Evolutionary conservation across 371 early-diverging fungal species (phyloP), one percentile per base, ranked within the genome.

Genomic region (Coemansia sp.): DNA sequence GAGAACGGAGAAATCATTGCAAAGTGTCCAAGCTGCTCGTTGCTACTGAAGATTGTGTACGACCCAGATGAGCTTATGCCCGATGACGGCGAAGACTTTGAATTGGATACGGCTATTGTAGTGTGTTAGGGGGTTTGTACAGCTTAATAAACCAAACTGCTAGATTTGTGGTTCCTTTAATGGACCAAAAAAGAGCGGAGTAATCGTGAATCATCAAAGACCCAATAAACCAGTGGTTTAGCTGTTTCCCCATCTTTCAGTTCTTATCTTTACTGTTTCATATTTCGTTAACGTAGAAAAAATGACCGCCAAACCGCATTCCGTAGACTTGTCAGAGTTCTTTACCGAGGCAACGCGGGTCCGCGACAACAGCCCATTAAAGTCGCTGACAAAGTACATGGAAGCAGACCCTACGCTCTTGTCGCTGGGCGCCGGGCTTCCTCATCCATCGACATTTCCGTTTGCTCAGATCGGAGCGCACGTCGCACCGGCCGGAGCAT

Each of bases 11-110:
- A 97, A 66, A 95, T 94, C 61, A 87, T 96, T 58, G 99, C 96
- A 32, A 87, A 86, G 58, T 99, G 99, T 77, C 98, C 97, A 17
- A 92, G 93, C 61, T 99, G 99, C 79, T 97, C 99, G 6, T 84
- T 99, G 44, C 86, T 98, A 49, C 87, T 99, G 66, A 82, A 88
- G 64, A 91, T 93, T 26, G 87, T 93, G 61, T 93, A 91, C 72
- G 93, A 93, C 70, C 90, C 89, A 0, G 91, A 85, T 57, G 89
- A 88, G n/a, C 85, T 88, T 63, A 71, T 68, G 32, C 57, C 82
- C 60, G 58, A 85, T 8, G 73, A 70, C 29, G 67, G 53, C 2
- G 79, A 65, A 48, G 32, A 36, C 2, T 67, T 71, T 39, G 52
- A 26, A 17, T 53, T 61, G 2, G 39, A 54, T 2, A 75, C 67